Conservation (phyloP, 2,329 filamentous ascomycete genomes). For the Penicillium psychrosexuale region DNA sequence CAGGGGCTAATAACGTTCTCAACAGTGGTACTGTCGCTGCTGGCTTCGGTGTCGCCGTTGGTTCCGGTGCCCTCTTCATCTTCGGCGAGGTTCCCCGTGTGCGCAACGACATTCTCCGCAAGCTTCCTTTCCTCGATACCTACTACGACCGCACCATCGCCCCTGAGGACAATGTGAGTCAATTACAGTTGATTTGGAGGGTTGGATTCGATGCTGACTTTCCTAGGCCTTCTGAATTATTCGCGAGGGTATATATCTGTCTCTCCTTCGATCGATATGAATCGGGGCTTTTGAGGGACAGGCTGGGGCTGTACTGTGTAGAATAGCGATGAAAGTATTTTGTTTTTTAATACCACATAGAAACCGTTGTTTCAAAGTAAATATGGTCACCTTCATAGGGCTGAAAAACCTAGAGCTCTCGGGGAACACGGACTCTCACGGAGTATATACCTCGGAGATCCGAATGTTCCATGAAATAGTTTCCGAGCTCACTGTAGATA, state of each 20-base stretch:
- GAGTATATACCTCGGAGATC: background rate
- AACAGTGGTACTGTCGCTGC: conserved; percentile 48
- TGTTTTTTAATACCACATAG: conserved; percentile 39
- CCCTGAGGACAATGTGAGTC: conserved; percentile 60
- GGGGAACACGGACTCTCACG: background rate
- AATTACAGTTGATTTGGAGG: background rate
- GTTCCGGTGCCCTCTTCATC: conserved; percentile 61
- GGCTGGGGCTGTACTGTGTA: conserved; percentile 32
- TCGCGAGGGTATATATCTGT: conserved; percentile 14
- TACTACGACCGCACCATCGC: conserved; percentile 58
- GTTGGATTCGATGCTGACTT: conserved; percentile 19
- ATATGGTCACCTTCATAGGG: background rate
- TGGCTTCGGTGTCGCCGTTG: conserved; percentile 56
- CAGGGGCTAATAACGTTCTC: conserved; percentile 17
- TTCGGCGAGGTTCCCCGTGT: conserved; percentile 63
- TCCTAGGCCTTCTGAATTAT: conserved; percentile 38
- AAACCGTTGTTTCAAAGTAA: conserved; percentile 21
- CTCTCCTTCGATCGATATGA: conserved; percentile 5
- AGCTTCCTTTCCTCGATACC: conserved; percentile 56
- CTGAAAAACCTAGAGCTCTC: background rate
- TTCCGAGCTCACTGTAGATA: background rate
- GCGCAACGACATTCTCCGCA: conserved; percentile 59
- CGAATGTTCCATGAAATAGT: background rate
- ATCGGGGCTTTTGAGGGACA: conserved; percentile 11
- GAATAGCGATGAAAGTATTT: conserved; percentile 35